These are phyloP conservation scores for Saccharomyces eubayanus DNA, from an alignment of 805 yeast genomes.

Conservation along the genomic window DNA sequence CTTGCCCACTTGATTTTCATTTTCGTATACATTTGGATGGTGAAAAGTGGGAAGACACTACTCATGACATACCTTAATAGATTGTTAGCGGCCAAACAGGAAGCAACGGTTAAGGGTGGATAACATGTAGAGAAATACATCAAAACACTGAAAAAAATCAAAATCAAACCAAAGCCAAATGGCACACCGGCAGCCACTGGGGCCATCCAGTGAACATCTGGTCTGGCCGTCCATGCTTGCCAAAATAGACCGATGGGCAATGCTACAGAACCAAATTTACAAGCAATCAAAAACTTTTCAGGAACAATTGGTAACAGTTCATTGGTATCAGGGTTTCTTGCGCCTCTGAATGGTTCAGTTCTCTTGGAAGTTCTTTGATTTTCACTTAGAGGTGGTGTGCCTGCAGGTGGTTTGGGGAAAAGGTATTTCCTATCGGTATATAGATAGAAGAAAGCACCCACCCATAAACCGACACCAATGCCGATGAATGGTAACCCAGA, in stretches of 20 bases:
- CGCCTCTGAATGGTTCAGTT: slow-evolving; percentile 35
- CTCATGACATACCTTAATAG: slow-evolving; percentile 67
- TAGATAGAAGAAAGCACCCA: slow-evolving; percentile 48
- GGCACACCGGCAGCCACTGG: slow-evolving; percentile 72
- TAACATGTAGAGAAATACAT: slow-evolving; percentile 62
- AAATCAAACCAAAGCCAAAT: slow-evolving; percentile 64
- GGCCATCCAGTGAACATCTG: slow-evolving; percentile 62
- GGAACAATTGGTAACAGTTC: slow-evolving; percentile 48
- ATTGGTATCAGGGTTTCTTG: slow-evolving; percentile 41
- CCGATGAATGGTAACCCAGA: slow-evolving; percentile 66
- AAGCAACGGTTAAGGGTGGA: slow-evolving; percentile 71
- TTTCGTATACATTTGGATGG: slow-evolving; percentile 70
- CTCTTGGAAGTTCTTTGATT: slow-evolving; percentile 26
- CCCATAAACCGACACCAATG: slow-evolving; percentile 57
- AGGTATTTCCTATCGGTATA: slow-evolving; percentile 40
- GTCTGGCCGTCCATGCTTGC: slow-evolving; percentile 71
- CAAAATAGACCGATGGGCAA: slow-evolving; percentile 67
- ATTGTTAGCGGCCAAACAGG: slow-evolving; percentile 87
- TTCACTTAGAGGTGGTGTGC: slow-evolving; percentile 38
- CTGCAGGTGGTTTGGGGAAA: slow-evolving; percentile 54
- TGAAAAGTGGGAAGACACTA: slow-evolving; percentile 78
- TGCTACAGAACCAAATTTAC: slow-evolving; percentile 58
- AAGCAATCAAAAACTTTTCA: slow-evolving; percentile 50
- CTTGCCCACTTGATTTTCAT: slow-evolving; percentile 72
- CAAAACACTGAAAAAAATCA: slow-evolving; percentile 62